Base-by-base conservation (phyloP, 1,139 yeast genomes). In the Eremothecium sinecaudum region DNA sequence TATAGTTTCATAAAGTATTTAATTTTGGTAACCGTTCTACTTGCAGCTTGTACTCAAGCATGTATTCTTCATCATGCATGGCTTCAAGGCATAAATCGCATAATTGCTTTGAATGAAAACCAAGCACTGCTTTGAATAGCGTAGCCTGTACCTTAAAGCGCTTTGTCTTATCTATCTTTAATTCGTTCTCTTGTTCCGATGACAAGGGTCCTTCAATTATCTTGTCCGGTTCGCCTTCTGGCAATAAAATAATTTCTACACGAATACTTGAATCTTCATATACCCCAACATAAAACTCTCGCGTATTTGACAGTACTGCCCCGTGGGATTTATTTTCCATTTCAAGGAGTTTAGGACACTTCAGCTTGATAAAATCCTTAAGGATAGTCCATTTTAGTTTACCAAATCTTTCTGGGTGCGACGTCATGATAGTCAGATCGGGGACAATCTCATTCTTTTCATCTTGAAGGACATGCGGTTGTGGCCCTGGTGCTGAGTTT, bases 281-380 rank as follows among this genome's bases (percentile, higher is more conserved):
- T 5, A 56, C 58, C 4, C 60, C 60, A 13, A 56, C 60, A 40
- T 56, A 56, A 30, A 54, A 54, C 33, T 54, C 58, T 35, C 54
- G 39, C 31, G 50, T 43, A 9, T 34, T 39, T 10, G 30, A 27
- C 8, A 27, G 21, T 3, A 39, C 37, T 13, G 34, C 37, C 7
- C 37, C 35, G 4, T 35, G 26, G 20, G 28, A 33, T 7, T 27
- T 27, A 7, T 27, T 19, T 7, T 36, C 40, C 32, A 46, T 34
- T 26, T 42, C 44, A 20, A 51, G 30, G 33, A 53, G 40, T 27
- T 42, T 45, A 9, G 55, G 55, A 34, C 58, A 55, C 33, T 50
- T 52, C 25, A 49, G 37, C 39, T 53, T 53, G 18, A 56, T 50
- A 33, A 49, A 56, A 36, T 56, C 60, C 37, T 56, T 56, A 10